Evolutionary conservation across 441 rosid genomes (phyloP).

Genomic region (Theobroma grandiflorum): DNA sequence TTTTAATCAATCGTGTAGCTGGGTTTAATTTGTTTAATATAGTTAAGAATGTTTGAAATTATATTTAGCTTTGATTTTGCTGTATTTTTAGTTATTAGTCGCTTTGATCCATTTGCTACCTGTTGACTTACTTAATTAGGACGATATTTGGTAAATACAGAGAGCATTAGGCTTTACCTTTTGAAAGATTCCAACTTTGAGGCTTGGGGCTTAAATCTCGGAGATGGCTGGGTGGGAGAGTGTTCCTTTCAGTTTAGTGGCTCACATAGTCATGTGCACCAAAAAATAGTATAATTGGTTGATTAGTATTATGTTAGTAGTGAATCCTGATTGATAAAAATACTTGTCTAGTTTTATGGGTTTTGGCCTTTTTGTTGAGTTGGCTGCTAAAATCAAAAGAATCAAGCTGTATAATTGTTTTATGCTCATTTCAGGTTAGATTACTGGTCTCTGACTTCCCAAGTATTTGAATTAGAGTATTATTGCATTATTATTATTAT

Average conservation of each 20-base stretch:
- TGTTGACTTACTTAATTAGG: neutral
- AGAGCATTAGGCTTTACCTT: neutral
- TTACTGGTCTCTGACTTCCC: neutral
- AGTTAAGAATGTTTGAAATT: neutral
- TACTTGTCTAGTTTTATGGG: neutral
- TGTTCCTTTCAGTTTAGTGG: neutral
- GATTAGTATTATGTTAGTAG: neutral
- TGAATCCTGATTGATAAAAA: neutral
- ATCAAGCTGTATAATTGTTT: neutral
- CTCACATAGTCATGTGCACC: neutral
- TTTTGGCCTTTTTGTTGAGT: neutral
- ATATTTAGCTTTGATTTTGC: neutral
- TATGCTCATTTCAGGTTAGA: slow-evolving; percentile 6
- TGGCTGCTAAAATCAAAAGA: neutral
- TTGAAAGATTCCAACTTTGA: neutral
- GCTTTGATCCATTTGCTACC: neutral
- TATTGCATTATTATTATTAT: neutral
- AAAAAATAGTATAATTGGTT: neutral
- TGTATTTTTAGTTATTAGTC: neutral
- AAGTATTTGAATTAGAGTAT: neutral
- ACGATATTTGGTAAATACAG: neutral
- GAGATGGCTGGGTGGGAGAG: neutral
- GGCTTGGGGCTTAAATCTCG: neutral
- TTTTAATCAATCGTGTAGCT: neutral
- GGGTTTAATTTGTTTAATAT: neutral